Percentiles rank a stretch among this genome's conserved stretches.
phyloP scores from a whole-genome alignment of 139 green algal species.

The Raphidocelis subcapitata region DNA sequence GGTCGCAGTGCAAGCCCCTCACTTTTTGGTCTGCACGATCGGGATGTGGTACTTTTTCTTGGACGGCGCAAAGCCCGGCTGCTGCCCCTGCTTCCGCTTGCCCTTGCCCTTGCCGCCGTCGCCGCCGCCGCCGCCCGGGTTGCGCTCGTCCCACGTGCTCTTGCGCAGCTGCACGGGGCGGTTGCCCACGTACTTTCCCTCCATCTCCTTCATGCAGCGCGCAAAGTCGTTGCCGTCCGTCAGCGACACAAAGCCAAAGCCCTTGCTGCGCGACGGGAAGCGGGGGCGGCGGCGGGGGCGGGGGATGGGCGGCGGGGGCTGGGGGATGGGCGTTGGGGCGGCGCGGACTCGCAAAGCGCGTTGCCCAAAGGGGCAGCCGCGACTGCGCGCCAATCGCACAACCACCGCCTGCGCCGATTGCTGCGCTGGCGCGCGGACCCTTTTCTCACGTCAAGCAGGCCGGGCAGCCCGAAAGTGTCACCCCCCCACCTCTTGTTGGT shows the following conservation, averaged over 20 bases:
- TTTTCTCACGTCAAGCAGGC: too few species aligned
- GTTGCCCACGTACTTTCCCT: slow-evolving; percentile 93
- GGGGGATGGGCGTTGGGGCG: too few species aligned
- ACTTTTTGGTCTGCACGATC: neutral
- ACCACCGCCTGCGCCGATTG: too few species aligned
- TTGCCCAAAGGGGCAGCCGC: too few species aligned
- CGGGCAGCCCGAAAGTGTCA: too few species aligned
- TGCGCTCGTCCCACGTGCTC: slow-evolving; percentile 72
- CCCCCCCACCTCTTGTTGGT: slow-evolving; percentile 34
- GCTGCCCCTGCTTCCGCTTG: slow-evolving; percentile 12
- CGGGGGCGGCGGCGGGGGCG: slow-evolving; percentile 31
- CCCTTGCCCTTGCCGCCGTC: neutral
- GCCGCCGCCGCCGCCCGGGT: slow-evolving; percentile 4
- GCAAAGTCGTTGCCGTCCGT: slow-evolving; percentile 78
- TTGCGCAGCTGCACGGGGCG: slow-evolving; percentile 86
- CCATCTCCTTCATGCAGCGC: slow-evolving; percentile 67
- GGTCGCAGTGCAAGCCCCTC: too few species aligned
- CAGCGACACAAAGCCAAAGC: slow-evolving; percentile 95
- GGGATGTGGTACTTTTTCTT: slow-evolving; percentile 27
- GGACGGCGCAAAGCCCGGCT: neutral
- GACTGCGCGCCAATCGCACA: too few species aligned
- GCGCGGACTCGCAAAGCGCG: too few species aligned
- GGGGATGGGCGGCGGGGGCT: too few species aligned
- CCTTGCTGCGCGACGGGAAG: slow-evolving; percentile 82
- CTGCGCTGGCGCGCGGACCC: too few species aligned